Evolutionary conservation across 768 basidiomycete genomes (phyloP).

Genomic region (Suillus subalutaceus): DNA sequence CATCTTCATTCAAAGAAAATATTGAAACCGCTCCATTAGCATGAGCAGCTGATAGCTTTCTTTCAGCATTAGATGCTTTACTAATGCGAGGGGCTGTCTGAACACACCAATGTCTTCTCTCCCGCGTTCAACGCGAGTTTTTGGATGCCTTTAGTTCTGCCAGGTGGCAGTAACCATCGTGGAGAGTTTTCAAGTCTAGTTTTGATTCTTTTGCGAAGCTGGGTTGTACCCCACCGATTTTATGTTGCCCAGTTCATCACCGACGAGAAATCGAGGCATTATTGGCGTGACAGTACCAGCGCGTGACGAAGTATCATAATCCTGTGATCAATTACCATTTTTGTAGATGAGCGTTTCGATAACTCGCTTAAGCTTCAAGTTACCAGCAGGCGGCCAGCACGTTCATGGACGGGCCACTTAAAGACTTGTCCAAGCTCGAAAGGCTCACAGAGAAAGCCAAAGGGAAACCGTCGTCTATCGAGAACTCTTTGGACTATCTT

Average conservation of each 20-base stretch:
- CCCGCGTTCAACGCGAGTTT: constrained; percentile 37
- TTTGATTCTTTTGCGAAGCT: constrained; percentile 35
- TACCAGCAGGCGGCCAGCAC: neutral
- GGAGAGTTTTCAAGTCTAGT: constrained; percentile 35
- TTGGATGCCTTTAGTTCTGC: constrained; percentile 42
- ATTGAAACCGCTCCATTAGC: constrained; percentile 58
- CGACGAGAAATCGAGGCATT: constrained; percentile 73
- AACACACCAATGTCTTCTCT: constrained; percentile 44
- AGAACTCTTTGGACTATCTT: constrained; percentile 66
- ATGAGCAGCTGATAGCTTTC: constrained; percentile 67
- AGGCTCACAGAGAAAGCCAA: constrained; percentile 53
- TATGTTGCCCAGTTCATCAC: constrained; percentile 79
- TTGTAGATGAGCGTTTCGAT: neutral
- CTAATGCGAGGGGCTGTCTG: constrained; percentile 2
- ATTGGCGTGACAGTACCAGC: constrained; percentile 9
- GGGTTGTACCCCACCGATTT: constrained; percentile 56
- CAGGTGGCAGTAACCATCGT: constrained; percentile 35
- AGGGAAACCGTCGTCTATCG: constrained; percentile 56
- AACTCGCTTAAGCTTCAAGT: neutral
- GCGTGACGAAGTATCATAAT: constrained; percentile 6
- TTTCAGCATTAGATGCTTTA: constrained; percentile 39
- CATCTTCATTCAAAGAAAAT: constrained; percentile 45
- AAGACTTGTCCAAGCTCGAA: constrained; percentile 81
- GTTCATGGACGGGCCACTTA: constrained; percentile 72
- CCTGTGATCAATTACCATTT: constrained; percentile 27